Base-by-base conservation (phyloP, 2,329 filamentous ascomycete species). In the Calonectria hawksworthii region DNA sequence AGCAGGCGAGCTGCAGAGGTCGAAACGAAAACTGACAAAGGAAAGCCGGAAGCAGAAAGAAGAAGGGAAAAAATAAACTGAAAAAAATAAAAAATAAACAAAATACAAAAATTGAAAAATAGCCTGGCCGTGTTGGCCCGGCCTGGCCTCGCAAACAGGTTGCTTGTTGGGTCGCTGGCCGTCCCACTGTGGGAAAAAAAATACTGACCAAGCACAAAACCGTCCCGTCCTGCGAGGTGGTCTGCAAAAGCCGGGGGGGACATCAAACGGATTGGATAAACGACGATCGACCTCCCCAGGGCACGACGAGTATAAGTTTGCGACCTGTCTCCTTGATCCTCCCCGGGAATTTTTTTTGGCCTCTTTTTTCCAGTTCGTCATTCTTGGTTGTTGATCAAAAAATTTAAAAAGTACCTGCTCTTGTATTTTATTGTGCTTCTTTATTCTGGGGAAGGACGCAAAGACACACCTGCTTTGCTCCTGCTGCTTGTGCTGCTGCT, bases 111-210 rank as follows among this genome's bases (percentile, higher is more conserved):
- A 75, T 16, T n/a, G n/a, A n/a, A 36, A 32, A 30, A 56, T 56
- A 54, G 26, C 28, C 23, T 54, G 52, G 52, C 30, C 16, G 16
- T 41, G 38, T 21, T 41, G 16, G 38, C 38, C 38, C 5, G 38
- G 38, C 38, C 52, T 23, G 52, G 52, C 34, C 52, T 77, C 77
- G 81, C 81, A 75, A 50, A 51, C 26, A 41, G 76, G 76, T 70
- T 81, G 80, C 76, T 83, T 79, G 82, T 83, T 82, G 81, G 81
- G 70, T 75, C 74, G 78, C 67, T 72, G 68, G 10, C 23, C 83
- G 82, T 83, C 80, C 82, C 82, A 82, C 83, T 76, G 76, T 77
- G 74, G 76, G 56, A 38, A 41, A 80, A 79, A 26, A 41, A 63
- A 63, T 41, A 44, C 16, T 44, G 56, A 26, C 56, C 56, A 41